Evolutionary conservation across 495 filamentous ascomycete genomes (phyloP), one percentile per base, ranked within the genome.

Genomic region (Hyaloscypha finlandica): DNA sequence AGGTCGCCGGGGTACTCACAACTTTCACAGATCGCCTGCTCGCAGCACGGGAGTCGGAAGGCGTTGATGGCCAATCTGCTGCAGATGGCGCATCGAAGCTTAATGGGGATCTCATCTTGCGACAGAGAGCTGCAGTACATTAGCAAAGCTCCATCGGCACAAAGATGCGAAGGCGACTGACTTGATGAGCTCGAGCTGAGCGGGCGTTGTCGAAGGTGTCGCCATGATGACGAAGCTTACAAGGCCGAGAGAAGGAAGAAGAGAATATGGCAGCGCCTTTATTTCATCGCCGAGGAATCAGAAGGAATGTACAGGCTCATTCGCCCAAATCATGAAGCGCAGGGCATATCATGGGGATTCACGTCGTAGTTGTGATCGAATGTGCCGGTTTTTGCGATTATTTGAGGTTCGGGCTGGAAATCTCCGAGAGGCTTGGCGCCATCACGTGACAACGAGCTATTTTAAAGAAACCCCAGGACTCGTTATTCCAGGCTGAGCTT

Each of bases 51-150:
- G 12, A 97, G 80, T 35, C 92, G 89, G 71, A 93, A 96, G 2
- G 94, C 92, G 74, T 97, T 94, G 66, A 94, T 80, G n/a, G 92
- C 93, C 51, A 98, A 83, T 74, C 91, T 92, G 77, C 89, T 95
- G 79, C 95, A 98, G 66, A 90, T 91, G 48, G 92, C 93, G 80
- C 95, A 99, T 75, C 93, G 88, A 60, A 98, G 86, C 86, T 97
- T 97, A 73, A 91, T 91, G 14, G 95, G 95, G 71, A 97, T 91
- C 32, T 96, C 92, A 61, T 94, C 92, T 65, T 90, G 88, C 14
- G 87, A 81, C 33, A 98, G 83, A 63, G 90, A 90, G 76, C 92
- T 96, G 66, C 12, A 4, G 2, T 6, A 25, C 58, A 71, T 79
- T 65, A 80, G 73, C 42, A 65, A 20, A 58, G 48, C 29, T n/a